Percentiles rank a stretch among this genome's conserved stretches.
Conservation (phyloP, 495 filamentous ascomycete species). For the Daldinia bambusicola region DNA sequence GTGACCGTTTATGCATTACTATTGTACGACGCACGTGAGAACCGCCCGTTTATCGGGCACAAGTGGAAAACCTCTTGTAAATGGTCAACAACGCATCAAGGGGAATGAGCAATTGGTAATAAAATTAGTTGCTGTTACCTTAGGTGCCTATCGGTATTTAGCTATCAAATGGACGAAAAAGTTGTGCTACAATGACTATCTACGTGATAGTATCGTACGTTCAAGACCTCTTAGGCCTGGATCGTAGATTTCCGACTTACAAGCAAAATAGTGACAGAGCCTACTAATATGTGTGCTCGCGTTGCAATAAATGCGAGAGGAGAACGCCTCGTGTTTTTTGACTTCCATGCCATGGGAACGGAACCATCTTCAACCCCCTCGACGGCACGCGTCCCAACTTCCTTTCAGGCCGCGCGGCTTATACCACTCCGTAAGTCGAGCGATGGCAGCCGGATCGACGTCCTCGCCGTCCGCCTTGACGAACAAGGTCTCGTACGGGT, state of each 20-base stretch:
- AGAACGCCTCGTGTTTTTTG: too few species aligned
- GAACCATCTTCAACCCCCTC: background rate
- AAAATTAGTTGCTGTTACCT: background rate
- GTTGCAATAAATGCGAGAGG: background rate
- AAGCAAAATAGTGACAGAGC: background rate
- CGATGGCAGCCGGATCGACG: conserved; percentile 36
- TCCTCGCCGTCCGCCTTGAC: conserved; percentile 43
- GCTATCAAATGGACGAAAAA: background rate
- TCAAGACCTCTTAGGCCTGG: background rate
- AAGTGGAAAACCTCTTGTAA: background rate
- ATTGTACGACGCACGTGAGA: background rate
- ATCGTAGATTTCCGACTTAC: too few species aligned
- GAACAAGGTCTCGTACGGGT: conserved; percentile 53
- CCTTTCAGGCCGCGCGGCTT: conserved; percentile 23
- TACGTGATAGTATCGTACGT: background rate
- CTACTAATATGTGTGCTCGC: background rate
- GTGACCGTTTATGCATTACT: background rate
- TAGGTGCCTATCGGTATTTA: too few species aligned
- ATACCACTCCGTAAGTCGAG: conserved; percentile 41
- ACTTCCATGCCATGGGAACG: too few species aligned
- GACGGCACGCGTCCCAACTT: conserved; percentile 40
- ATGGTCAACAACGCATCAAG: background rate
- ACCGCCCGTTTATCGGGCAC: background rate
- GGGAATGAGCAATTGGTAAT: background rate
- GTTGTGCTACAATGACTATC: background rate